Conservation (phyloP, 441 rosid genomes). For the Pelargonium fulgidum region DNA sequence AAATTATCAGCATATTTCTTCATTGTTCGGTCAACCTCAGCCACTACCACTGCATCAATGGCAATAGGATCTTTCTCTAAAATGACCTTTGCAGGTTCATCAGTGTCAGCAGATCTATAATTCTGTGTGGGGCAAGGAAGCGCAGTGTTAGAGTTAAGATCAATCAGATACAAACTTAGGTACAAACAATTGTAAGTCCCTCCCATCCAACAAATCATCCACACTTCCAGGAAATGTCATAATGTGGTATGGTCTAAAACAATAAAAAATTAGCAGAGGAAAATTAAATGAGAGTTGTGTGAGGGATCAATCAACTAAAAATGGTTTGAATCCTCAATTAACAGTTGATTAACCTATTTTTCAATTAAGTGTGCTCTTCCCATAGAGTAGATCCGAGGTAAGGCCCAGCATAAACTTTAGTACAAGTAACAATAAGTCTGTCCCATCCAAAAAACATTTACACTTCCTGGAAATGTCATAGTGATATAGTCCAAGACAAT, state of each 20-base stretch:
- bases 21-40: constrained; percentile 63
- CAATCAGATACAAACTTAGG: constrained; percentile 1
- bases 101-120: constrained; percentile 57
- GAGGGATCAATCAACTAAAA: too few relatives aligned
- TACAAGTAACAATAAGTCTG: too few relatives aligned
- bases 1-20: constrained; percentile 64
- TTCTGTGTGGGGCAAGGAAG: constrained; percentile 29
- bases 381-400: too few relatives aligned
- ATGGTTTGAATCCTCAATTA: too few relatives aligned
- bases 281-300: too few relatives aligned
- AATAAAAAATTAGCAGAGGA: too few relatives aligned
- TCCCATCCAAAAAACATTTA: not conserved
- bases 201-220: not conserved
- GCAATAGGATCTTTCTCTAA: constrained; percentile 43
- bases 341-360: too few relatives aligned
- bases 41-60: constrained; percentile 32
- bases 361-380: too few relatives aligned
- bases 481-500: too few relatives aligned
- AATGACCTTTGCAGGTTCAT: constrained; percentile 46
- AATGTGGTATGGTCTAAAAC: too few relatives aligned
- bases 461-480: too few relatives aligned
- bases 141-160: not conserved
- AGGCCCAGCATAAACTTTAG: too few relatives aligned
- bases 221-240: not conserved
- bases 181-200: constrained; percentile 3